Evolutionary conservation across 225 moss, liverwort and hornwort species (phyloP), one percentile per base, ranked within the genome.

Genomic region (Lunularia cruciata): DNA sequence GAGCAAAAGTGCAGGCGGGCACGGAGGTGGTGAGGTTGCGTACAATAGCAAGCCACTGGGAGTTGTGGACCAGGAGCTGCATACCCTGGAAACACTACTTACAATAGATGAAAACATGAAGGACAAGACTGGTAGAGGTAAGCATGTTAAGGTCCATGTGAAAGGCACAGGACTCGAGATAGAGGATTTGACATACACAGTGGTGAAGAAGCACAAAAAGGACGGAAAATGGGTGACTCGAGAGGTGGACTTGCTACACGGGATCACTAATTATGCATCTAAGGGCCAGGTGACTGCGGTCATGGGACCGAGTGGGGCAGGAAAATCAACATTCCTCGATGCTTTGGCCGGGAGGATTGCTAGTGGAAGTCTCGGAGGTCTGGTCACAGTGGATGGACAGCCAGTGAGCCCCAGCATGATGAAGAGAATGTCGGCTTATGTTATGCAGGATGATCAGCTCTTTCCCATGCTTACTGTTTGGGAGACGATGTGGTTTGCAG

Each of bases 391-490:
- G 42, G 66, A 74, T n/a, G 66, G 73, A n/a, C 40, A 66, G 33
- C 28, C 33, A 0, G 54, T 54, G 10, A 25, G 27, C 14, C 27
- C 54, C 16, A 66, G 53, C 57, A 15, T 55, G 16, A 30, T 74
- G 57, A 65, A 67, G 73, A 53, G 66, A 11, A 55, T 74, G 42
- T 56, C 55, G 9, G 66, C 77, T 22, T 77, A 72, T 23, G 71
- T 72, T 3, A 72, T 77, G 77, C 77, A 77, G 59, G 23, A 67
- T 2, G 72, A 77, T 39, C 36, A 46, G 20, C 72, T 77, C 25
- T 77, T 77, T 28, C 77, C 77, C 34, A 59, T 77, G 57, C 71
- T 71, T 25, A 77, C 76, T 18, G 77, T 77, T 13, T 28, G 8
- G 26, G 77, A 72, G 37, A 77, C 77, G 11, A 35, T 72, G 2